phyloP scores from a whole-genome alignment of 805 yeast genomes.

The Peterozyma toletana region DNA sequence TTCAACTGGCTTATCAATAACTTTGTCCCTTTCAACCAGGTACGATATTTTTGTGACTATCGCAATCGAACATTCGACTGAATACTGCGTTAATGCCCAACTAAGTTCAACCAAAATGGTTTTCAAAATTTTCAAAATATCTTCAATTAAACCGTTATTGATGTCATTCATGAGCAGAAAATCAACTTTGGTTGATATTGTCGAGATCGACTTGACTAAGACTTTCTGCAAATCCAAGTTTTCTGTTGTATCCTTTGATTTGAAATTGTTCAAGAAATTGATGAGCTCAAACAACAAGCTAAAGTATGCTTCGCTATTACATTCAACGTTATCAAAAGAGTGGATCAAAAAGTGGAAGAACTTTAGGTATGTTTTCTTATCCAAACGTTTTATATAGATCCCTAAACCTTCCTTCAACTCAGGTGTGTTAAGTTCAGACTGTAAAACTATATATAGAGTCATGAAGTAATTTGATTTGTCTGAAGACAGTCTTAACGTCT shows the following conservation, averaged over 20 bases:
- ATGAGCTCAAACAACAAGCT: slow-evolving; percentile 13
- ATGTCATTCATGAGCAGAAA: neutral
- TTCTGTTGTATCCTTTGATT: neutral
- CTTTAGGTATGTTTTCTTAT: slow-evolving; percentile 9
- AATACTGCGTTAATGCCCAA: slow-evolving; percentile 60
- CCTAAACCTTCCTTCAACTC: neutral
- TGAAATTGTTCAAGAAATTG: neutral
- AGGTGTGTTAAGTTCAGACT: slow-evolving; percentile 14
- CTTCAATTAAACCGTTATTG: slow-evolving; percentile 1
- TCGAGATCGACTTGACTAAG: slow-evolving; percentile 1
- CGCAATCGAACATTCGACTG: slow-evolving; percentile 48
- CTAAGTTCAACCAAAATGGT: slow-evolving; percentile 36
- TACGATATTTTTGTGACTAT: slow-evolving; percentile 21
- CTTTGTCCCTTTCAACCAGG: neutral
- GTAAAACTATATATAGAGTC: slow-evolving; percentile 26
- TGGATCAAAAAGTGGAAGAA: slow-evolving; percentile 11
- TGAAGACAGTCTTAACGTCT: neutral
- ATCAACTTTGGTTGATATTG: neutral
- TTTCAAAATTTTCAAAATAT: slow-evolving; percentile 27
- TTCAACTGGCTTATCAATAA: slow-evolving; percentile 13
- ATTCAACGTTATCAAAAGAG: slow-evolving; percentile 14
- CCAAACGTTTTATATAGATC: slow-evolving; percentile 7
- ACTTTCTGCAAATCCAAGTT: neutral
- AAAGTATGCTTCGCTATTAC: slow-evolving; percentile 11
- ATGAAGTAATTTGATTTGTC: slow-evolving; percentile 14